These are phyloP conservation scores for Blastomyces gilchristii DNA, from an alignment of 2,329 filamentous ascomycete genomes.

Conservation along the genomic window DNA sequence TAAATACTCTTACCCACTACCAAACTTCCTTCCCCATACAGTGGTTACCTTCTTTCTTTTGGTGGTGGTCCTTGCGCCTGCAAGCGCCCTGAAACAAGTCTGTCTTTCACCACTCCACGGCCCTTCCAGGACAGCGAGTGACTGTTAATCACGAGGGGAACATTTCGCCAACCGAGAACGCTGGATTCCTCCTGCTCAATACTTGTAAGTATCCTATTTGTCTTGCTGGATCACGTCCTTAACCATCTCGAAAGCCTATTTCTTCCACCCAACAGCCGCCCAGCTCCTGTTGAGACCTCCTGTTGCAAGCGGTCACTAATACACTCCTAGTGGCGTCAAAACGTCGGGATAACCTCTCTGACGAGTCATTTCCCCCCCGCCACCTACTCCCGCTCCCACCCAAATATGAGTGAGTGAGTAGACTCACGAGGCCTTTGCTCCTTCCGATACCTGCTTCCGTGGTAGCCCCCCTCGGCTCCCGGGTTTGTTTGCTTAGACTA, in stretches of 20 bases:
- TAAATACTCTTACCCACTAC: neutral
- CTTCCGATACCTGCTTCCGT: conserved; percentile 16
- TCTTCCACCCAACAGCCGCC: neutral
- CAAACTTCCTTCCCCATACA: neutral
- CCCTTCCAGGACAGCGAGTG: neutral
- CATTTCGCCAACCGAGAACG: neutral
- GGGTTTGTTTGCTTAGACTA: conserved; percentile 23
- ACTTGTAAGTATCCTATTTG: conserved; percentile 7
- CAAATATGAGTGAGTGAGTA: conserved; percentile 1
- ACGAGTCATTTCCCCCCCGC: neutral
- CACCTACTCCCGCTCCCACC: neutral
- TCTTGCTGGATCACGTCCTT: neutral
- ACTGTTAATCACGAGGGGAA: conserved; percentile 1
- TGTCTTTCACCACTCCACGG: neutral
- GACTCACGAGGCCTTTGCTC: conserved; percentile 6
- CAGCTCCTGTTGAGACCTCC: neutral
- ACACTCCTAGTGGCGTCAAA: neutral
- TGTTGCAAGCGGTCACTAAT: neutral
- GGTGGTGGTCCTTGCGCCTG: neutral
- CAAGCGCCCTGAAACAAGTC: conserved; percentile 4
- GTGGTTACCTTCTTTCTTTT: neutral
- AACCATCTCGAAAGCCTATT: neutral
- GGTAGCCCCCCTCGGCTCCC: conserved; percentile 5
- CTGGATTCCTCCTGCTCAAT: neutral
- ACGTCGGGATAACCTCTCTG: neutral